A percentile compares a stretch with the other conserved stretches of the same genome.
These are phyloP conservation scores for Verticillium isaacii DNA, from an alignment of 2,329 filamentous ascomycete species.

Conservation along the genomic window DNA sequence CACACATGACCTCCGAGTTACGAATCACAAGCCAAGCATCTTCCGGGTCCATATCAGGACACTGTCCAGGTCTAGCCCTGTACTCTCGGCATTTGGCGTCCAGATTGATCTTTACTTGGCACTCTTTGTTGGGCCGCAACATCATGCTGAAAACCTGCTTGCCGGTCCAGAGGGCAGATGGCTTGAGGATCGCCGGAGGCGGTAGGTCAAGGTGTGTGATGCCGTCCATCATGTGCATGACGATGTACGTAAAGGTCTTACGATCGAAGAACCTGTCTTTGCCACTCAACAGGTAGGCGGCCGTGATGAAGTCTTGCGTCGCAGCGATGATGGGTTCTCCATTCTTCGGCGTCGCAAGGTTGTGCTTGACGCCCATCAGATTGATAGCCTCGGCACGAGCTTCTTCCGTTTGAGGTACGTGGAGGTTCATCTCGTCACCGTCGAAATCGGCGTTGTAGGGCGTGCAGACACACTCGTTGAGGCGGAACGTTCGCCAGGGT, in stretches of 20 bases:
- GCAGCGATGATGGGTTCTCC: slow-evolving; percentile 97
- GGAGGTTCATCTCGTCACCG: slow-evolving; percentile 98
- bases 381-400: slow-evolving; percentile 92
- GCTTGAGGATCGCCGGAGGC: slow-evolving; percentile 80
- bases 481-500: slow-evolving; percentile 90
- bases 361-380: slow-evolving; percentile 97
- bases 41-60: slow-evolving; percentile 73
- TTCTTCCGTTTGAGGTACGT: slow-evolving; percentile 97
- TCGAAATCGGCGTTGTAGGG: slow-evolving; percentile 99
- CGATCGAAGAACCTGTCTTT: slow-evolving; percentile 93
- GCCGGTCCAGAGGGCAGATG: slow-evolving; percentile 86
- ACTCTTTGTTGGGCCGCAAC: slow-evolving; percentile 83
- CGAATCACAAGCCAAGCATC: slow-evolving; percentile 90
- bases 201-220: slow-evolving; percentile 77
- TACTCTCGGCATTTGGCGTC: slow-evolving; percentile 90
- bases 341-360: slow-evolving; percentile 92
- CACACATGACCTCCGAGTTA: slow-evolving; percentile 97
- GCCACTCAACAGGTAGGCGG: slow-evolving; percentile 82
- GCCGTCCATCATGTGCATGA: slow-evolving; percentile 88
- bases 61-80: slow-evolving; percentile 50
- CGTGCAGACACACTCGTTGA: slow-evolving; percentile 97
- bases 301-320: slow-evolving; percentile 99
- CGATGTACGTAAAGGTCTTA: slow-evolving; percentile 82
- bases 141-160: slow-evolving; percentile 94
- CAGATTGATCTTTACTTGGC: slow-evolving; percentile 79